phyloP scores from a whole-genome alignment of 2,329 filamentous ascomycete species.

The Coniochaeta pulveracea region DNA sequence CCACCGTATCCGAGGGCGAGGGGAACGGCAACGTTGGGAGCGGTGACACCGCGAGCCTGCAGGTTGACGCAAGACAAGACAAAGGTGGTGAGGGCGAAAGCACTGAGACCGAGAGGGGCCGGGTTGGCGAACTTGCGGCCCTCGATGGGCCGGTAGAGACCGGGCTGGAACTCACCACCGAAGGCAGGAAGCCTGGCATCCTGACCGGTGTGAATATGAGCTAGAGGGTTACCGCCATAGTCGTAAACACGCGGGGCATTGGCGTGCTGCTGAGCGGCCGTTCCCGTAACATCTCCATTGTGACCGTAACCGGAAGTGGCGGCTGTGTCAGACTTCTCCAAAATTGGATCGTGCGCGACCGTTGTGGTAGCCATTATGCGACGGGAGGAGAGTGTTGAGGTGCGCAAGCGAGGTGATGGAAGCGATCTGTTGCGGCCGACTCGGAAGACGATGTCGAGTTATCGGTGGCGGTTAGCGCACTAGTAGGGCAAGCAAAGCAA shows the following conservation, averaged over 20 bases:
- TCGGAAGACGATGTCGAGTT: too few species aligned
- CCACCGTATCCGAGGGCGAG: conserved; percentile 68
- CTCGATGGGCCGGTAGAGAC: conserved; percentile 50
- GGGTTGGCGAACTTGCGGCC: conserved; percentile 71
- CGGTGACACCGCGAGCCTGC: conserved; percentile 44
- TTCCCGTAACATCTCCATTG: too few species aligned
- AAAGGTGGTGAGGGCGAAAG: conserved; percentile 77
- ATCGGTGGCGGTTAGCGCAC: too few species aligned
- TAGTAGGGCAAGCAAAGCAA: too few species aligned
- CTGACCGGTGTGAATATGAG: conserved; percentile 19
- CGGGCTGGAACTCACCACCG: conserved; percentile 64
- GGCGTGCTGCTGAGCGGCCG: too few species aligned
- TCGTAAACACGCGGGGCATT: conserved; percentile 17
- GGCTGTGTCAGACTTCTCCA: not conserved
- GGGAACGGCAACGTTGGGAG: conserved; percentile 56
- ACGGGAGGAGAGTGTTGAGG: not conserved
- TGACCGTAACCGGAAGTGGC: conserved; percentile 1
- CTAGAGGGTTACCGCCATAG: conserved; percentile 28
- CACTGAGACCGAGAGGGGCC: conserved; percentile 63
- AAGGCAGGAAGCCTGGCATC: conserved; percentile 42
- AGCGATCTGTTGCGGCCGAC: too few species aligned
- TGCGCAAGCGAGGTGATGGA: not conserved
- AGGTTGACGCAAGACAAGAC: conserved; percentile 67
- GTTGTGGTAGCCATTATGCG: conserved; percentile 1
- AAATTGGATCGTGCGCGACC: not conserved